These are phyloP conservation scores for Xylariaceae sp. DNA, from an alignment of 2,329 filamentous ascomycete genomes.

Conservation along the genomic window DNA sequence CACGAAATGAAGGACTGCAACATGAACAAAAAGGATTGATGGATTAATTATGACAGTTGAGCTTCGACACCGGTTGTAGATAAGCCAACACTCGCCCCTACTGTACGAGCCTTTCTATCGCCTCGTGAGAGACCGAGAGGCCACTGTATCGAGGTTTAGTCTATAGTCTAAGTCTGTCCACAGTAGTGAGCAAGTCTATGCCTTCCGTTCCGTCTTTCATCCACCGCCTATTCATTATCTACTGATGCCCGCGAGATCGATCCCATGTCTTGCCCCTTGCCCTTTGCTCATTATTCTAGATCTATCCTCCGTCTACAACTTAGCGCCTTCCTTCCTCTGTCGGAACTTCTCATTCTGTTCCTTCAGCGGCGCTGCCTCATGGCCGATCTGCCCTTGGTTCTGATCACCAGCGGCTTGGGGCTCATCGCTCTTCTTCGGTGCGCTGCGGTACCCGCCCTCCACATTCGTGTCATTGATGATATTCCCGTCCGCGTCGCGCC, in stretches of 20 bases:
- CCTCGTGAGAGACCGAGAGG: no score
- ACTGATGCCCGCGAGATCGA: constrained; percentile 1
- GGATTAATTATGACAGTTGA: background rate
- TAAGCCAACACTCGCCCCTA: no score
- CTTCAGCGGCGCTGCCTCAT: constrained; percentile 49
- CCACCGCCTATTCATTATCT: constrained; percentile 4
- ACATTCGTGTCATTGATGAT: constrained; percentile 63
- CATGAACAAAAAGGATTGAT: no score
- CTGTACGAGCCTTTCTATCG: no score
- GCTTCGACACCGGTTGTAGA: background rate
- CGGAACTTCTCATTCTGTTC: constrained; percentile 44
- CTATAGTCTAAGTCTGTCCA: constrained; percentile 21
- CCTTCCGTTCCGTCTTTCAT: constrained; percentile 3
- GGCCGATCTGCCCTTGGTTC: constrained; percentile 37
- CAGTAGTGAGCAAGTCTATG: constrained; percentile 6
- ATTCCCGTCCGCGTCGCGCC: constrained; percentile 57
- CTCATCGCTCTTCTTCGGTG: constrained; percentile 41
- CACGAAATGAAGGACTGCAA: background rate
- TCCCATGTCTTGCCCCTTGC: background rate
- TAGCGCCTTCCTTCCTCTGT: constrained; percentile 43
- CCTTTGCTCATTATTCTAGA: background rate
- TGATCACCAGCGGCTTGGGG: constrained; percentile 42
- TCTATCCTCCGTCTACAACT: constrained; percentile 41
- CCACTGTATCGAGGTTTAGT: constrained; percentile 2
- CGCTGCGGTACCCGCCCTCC: constrained; percentile 48